Percentiles rank a stretch among this genome's conserved stretches.
phyloP scores from a whole-genome alignment of 192 early-diverging fungal species.

The Backusella liffmaniae region DNA sequence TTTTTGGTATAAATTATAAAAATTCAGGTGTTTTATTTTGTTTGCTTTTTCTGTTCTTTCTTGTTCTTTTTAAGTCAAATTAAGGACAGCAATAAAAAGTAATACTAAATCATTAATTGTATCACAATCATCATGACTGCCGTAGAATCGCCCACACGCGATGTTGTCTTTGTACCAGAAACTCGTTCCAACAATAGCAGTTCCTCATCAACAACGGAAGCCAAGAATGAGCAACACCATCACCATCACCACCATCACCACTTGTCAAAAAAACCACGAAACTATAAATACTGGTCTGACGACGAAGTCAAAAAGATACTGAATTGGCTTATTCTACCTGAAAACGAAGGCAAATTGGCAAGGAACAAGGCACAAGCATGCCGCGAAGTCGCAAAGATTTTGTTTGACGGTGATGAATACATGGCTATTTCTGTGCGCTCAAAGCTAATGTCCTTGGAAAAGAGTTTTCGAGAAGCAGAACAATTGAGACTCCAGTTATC shows the following conservation, averaged over 20 bases:
- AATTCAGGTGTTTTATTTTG: not conserved
- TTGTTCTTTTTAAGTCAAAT: not conserved
- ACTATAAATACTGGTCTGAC: slow-evolving; percentile 13
- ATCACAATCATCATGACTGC: not conserved
- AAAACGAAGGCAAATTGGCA: slow-evolving; percentile 5
- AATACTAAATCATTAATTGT: not conserved
- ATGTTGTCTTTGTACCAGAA: not conserved
- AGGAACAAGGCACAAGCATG: slow-evolving; percentile 10
- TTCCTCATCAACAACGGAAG: not conserved
- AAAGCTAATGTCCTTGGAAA: slow-evolving; percentile 3
- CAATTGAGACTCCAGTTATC: not conserved
- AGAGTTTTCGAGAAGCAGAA: not conserved
- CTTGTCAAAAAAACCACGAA: slow-evolving; percentile 10
- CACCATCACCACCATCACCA: not conserved
- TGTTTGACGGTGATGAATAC: slow-evolving; percentile 12
- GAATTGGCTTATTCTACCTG: not conserved
- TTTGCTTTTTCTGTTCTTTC: not conserved
- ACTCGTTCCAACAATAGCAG: not conserved
- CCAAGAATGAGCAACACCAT: not conserved
- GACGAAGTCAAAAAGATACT: slow-evolving; percentile 4
- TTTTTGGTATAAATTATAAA: not conserved
- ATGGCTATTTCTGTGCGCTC: slow-evolving; percentile 3
- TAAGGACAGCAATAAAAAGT: not conserved
- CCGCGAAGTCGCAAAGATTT: not conserved
- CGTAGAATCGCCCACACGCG: not conserved